Percentiles rank a stretch among this genome's conserved stretches.
phyloP scores from a whole-genome alignment of 2,329 filamentous ascomycete genomes.

The Acephala macrosclerotiorum region DNA sequence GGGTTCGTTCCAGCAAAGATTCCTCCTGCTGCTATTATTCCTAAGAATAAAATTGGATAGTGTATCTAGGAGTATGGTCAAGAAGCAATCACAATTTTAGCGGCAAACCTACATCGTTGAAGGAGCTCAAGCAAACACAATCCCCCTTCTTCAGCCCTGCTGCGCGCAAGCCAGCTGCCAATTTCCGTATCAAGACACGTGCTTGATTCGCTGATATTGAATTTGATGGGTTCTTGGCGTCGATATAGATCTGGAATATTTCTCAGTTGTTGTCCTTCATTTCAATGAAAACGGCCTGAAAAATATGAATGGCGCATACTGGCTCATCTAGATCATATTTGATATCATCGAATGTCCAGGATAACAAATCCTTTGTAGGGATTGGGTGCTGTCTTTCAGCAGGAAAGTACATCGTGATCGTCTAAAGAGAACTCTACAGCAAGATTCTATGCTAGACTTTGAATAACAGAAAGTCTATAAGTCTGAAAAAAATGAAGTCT shows the following conservation, averaged over 20 bases:
- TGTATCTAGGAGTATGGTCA: slow-evolving; percentile 29
- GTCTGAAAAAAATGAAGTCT: not conserved
- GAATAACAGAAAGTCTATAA: not conserved
- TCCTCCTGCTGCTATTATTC: slow-evolving; percentile 40
- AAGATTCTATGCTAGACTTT: not conserved
- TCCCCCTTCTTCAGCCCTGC: slow-evolving; percentile 39
- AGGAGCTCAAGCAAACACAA: slow-evolving; percentile 42
- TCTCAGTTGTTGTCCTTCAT: not conserved
- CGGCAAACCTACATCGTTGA: slow-evolving; percentile 39
- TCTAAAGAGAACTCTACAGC: not conserved
- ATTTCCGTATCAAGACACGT: slow-evolving; percentile 34
- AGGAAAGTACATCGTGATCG: slow-evolving; percentile 30
- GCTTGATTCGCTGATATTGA: slow-evolving; percentile 40
- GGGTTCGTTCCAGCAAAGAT: slow-evolving; percentile 43
- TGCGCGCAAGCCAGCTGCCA: slow-evolving; percentile 39
- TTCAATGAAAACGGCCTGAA: not conserved
- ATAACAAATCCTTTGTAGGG: slow-evolving; percentile 37
- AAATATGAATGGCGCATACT: slow-evolving; percentile 25
- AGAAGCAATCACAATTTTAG: not conserved
- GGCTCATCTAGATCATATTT: slow-evolving; percentile 36
- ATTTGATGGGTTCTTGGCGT: slow-evolving; percentile 34
- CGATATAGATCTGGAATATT: slow-evolving; percentile 37
- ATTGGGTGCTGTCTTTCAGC: slow-evolving; percentile 27
- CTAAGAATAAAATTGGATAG: slow-evolving; percentile 37
- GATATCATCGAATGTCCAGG: slow-evolving; percentile 37